Conservation (phyloP, 2,329 filamentous ascomycete species). For the Lasiodiplodia sp. region DNA sequence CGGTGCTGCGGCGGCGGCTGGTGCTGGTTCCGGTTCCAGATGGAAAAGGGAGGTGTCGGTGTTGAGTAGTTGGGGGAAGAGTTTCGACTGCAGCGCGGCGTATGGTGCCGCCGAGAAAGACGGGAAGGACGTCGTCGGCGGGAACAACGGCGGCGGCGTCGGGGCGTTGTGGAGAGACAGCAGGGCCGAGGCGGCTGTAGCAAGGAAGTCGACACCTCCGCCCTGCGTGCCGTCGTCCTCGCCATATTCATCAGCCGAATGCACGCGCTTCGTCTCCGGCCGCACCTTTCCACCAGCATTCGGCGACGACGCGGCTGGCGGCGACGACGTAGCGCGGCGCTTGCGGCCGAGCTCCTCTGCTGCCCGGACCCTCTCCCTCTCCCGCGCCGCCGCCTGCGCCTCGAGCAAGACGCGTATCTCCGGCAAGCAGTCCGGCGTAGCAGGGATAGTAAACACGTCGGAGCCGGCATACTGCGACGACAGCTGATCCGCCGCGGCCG, state of each 20-base stretch:
- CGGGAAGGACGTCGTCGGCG: not conserved
- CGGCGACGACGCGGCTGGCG: not conserved
- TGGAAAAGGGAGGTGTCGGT: not conserved
- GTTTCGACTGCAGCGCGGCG: not conserved
- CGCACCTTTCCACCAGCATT: not conserved
- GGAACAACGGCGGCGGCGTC: not conserved
- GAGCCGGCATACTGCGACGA: not conserved
- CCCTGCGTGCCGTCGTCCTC: not conserved
- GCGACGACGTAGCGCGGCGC: not conserved
- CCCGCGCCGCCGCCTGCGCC: not conserved
- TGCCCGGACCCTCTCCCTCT: not conserved
- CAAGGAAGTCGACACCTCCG: not conserved
- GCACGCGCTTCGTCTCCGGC: not conserved
- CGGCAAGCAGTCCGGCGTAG: slow-evolving; percentile 6
- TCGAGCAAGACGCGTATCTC: not conserved
- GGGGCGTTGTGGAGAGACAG: not conserved
- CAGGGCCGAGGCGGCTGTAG: not conserved
- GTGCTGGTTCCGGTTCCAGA: not conserved
- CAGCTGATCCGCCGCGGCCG: not conserved
- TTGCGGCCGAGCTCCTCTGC: not conserved
- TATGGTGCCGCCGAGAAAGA: not conserved
- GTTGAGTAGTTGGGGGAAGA: not conserved
- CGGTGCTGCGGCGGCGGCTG: too few species aligned
- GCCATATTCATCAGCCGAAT: not conserved
- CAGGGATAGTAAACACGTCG: not conserved